Base-by-base conservation (phyloP, 352 stramenopile genomes). In the Phytopythium mirpurense region DNA sequence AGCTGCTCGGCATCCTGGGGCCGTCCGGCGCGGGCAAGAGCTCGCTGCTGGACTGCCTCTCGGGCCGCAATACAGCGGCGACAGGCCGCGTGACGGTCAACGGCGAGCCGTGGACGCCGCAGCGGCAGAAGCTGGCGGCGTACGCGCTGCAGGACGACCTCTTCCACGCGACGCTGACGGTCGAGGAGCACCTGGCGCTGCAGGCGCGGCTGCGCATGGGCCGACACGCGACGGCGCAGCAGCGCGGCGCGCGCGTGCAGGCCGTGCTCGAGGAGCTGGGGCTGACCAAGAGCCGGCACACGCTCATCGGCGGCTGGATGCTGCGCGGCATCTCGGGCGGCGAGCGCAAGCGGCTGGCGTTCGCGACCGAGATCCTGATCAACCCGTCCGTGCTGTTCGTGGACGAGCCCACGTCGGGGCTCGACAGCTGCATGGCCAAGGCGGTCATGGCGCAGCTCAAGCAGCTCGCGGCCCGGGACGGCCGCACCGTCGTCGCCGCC, bases 31-130 rank as follows among this genome's bases (percentile, higher is more conserved):
- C 83, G 18, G 89, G 90, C 1, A 97, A 98, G 62, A 97, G 85
- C 16, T 98, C 94, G 3, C 70, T 98, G 7, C 78, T 97, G 24
- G 91, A 98, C 77, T 94, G 97, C 16, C 90, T 98, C 53, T 86
- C 91, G 1, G 70, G 94, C 9, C 72, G 91, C 43, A 98, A 98
- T 61, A 79, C 61, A 23, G 68, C 74, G 9, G 83, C 90, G 21
- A 56, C 70, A 14, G 73, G 83, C 11, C 62, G 41, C 9, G 82
- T 86, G 35, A 74, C 54, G 2, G 75, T 97, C 37, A 85, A 80
- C 40, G 90, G 92, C 16, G 48, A 51, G 11, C 56, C 62, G 19
- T 84, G 74, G 63, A 67, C 32, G 40, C 72, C 74, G 34, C 24
- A 48, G 3, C 44, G 63, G 8, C 67, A 70, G 26, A 56, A 54